Base-by-base conservation (phyloP, 2,329 filamentous ascomycete species). In the Didymella keratinophila region DNA sequence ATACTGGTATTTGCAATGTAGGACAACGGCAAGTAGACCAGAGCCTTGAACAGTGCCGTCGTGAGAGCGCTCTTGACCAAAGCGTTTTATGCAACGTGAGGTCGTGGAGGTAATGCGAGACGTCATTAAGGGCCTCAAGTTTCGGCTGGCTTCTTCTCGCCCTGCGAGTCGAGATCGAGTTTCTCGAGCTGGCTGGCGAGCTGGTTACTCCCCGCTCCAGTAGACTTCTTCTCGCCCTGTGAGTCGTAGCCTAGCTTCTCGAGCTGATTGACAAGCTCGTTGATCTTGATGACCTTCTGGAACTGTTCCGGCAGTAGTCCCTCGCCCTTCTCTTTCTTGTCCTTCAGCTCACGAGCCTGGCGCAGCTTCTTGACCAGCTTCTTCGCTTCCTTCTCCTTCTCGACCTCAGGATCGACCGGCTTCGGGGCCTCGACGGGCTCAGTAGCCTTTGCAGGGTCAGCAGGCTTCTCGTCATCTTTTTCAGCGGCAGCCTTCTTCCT, bases 271-370 rank as follows among this genome's bases (percentile, higher is more conserved):
- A 97, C 88, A 49, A 99, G 84, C 80, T 99, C 95, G 63, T 92
- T 92, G 75, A 99, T 97, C 78, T 95, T 96, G 76, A 97, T 96
- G 54, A 99, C 92, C 81, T 99, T 99, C 68, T 94, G 93, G 64
- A 98, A 89, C 80, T 99, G 95, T 80, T 99, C 95, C 0, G 93
- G 94, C 25, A 98, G 82, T 60, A 99, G 79, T 4, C 86, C 84
- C 73, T 92, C 90, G 20, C 95, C 95, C 55, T 87, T 88, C 23
- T 96, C 91, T 78, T 96, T 96, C 83, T 97, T 97, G 70, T 88
- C 89, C 74, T 92, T 90, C 52, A 99, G 83, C 2, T 98, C 95
- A 67, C 88, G 90, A 4, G 95, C 94, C 76, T 99, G 95, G 71
- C 94, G 91, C 60, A 99, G 81, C 79, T 98, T 99, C 83, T 99